Base-by-base conservation (phyloP, 2,329 filamentous ascomycete genomes). In the Coleophoma cylindrospora region DNA sequence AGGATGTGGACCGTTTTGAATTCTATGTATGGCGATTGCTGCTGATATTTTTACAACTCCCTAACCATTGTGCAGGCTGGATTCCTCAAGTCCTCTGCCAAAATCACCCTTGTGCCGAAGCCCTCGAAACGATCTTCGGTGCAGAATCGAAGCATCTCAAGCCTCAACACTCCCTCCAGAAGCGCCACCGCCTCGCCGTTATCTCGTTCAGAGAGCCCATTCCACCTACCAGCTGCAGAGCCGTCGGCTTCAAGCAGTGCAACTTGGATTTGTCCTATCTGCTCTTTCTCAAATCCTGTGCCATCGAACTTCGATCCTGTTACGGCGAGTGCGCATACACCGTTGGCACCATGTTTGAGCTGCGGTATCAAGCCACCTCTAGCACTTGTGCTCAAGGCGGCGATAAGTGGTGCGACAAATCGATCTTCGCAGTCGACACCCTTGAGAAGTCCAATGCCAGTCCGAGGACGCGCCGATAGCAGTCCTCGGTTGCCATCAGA, bases 201-300 rank as follows among this genome's bases (percentile, higher is more conserved):
- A 10, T 65, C 69, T 38, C 67, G 71, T 37, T 58, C 69, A 21
- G 72, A 75, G 34, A 70, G 68, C 40, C 65, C 69, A 3, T 70
- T 74, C 54, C 67, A 74, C 51, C 61, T 68, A 38, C 63, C 73
- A 50, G 69, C 71, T 45, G 66, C 74, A 13, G 71, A 76, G 14
- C 72, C 79, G 33, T 59, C 74, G 1, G 69, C 77, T 13, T 66
- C 74, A 13, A 78, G 75, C 57, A 80, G 76, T 52, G 89, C 89
- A 6, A 96, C 91, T 4, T 97, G 92, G 92, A 85, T 97, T 17
- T 97, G 92, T 71, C 87, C 89, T 2, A 97, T 97, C 62, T 97
- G 92, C 74, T 92, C 88, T 58, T 95, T 95, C 64, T 92, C 91
- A 10, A 97, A 97, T 62, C 86, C 89, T 0, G 84, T 96, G 1